A percentile compares a stretch with the other conserved stretches of the same genome.
Conservation (phyloP, 129 eudicot species). For the Dittrichia graveolens region DNA sequence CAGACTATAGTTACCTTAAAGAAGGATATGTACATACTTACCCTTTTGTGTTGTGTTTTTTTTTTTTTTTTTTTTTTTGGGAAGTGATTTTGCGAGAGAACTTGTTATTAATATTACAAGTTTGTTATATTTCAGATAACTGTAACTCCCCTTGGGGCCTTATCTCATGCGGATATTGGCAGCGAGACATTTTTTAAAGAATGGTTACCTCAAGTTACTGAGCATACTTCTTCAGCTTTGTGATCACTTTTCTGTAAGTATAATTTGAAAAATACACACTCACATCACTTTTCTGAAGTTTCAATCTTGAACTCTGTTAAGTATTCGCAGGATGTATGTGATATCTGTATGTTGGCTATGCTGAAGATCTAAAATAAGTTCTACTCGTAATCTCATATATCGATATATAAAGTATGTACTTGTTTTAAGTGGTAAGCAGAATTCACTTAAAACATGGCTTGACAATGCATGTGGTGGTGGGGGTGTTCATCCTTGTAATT, state of each 20-base stretch:
- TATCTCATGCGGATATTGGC: slow-evolving; percentile 58
- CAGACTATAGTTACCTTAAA: slow-evolving; percentile 51
- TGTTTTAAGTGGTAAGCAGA: too few species aligned
- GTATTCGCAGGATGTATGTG: too few species aligned
- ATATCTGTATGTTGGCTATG: too few species aligned
- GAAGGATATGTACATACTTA: slow-evolving; percentile 65
- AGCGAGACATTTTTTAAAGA: slow-evolving; percentile 50
- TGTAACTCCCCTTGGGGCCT: slow-evolving; percentile 75
- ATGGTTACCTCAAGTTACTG: slow-evolving; percentile 59
- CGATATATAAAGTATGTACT: too few species aligned
- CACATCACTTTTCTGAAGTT: too few species aligned
- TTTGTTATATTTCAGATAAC: slow-evolving; percentile 61
- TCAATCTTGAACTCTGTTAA: too few species aligned
- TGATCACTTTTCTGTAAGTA: slow-evolving; percentile 30
- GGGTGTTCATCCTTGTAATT: too few species aligned
- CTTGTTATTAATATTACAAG: neutral
- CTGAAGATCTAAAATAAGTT: too few species aligned
- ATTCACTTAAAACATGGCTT: too few species aligned
- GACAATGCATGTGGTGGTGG: too few species aligned
- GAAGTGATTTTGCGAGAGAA: neutral
- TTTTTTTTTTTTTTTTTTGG: neutral
- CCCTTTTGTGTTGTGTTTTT: too few species aligned
- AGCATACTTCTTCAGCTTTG: slow-evolving; percentile 44
- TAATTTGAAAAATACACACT: neutral
- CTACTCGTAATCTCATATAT: too few species aligned